phyloP scores from a whole-genome alignment of 2,329 filamentous ascomycete genomes.

The Talaromyces sp. region DNA sequence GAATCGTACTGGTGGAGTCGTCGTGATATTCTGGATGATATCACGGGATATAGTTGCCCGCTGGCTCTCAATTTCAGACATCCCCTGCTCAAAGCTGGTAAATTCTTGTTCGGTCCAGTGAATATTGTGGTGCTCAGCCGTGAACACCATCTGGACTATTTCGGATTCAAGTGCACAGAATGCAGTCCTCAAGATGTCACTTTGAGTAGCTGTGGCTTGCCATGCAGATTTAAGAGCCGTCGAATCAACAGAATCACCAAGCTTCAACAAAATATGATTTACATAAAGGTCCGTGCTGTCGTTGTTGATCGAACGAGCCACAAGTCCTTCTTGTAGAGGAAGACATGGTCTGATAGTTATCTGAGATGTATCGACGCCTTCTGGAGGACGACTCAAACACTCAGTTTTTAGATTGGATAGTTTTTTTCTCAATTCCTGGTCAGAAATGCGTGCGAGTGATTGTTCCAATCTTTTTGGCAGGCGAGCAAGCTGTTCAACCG shows the following conservation, averaged over 20 bases:
- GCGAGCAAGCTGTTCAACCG: constrained; percentile 28
- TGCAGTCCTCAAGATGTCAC: constrained; percentile 14
- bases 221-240: constrained; percentile 30
- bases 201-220: constrained; percentile 14
- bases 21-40: constrained; percentile 23
- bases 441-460: neutral
- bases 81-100: constrained; percentile 14
- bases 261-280: constrained; percentile 27
- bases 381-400: constrained; percentile 14
- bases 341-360: constrained; percentile 29
- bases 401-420: constrained; percentile 17
- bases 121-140: constrained; percentile 10
- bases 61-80: neutral
- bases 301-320: constrained; percentile 32
- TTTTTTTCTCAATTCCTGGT: constrained; percentile 6
- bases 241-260: constrained; percentile 21
- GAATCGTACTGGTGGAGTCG: constrained; percentile 24
- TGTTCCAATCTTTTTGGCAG: constrained; percentile 15
- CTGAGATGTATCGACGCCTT: constrained; percentile 11
- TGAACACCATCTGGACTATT: constrained; percentile 32
- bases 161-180: constrained; percentile 32
- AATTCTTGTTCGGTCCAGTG: constrained; percentile 18
- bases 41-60: constrained; percentile 7
- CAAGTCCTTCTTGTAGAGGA: constrained; percentile 35
- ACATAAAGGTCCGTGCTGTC: constrained; percentile 34